Evolutionary conservation across 2,329 filamentous ascomycete species (phyloP), one percentile per base, ranked within the genome.

Genomic region (Neopestalotiopsis rosae): DNA sequence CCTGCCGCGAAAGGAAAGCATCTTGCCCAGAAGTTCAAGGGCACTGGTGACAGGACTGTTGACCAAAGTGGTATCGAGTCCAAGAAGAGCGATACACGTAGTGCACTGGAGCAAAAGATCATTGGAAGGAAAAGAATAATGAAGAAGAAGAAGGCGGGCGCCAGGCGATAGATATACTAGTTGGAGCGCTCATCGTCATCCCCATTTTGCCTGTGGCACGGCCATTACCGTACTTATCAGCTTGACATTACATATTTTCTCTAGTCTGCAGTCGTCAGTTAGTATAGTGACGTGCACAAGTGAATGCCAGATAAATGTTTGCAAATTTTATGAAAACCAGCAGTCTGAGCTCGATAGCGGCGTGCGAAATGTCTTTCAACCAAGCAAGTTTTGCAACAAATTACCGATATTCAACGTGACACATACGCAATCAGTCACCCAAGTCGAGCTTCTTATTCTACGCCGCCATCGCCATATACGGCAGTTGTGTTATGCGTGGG

Each of bases 71-170:
- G 34, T n/a, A 10, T 14, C 5, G 72, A 72, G 14, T 74, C 74
- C n/a, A 74, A 73, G 13, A 69, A 71, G 34, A 67, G 32, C 34
- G 68, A 70, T n/a, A 72, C 75, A 3, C 81, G 81, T 71, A 74
- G 83, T 64, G 79, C 78, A 2, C 79, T 88, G 76, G 81, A 88
- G 76, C 93, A 94, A 76, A 91, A 90, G 76, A 93, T 98, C 76
- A 97, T 97, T 79, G 91, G 90, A 63, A 91, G 93, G 80, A 98
- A 97, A 85, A 87, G 94, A 71, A 89, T 92, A 83, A 88, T 92
- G 85, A 89, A 94, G 69, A 92, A 92, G 80, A 92, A 91, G 82
- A 90, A 89, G 83, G 81, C 82, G 5, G 74, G 24, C 34, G 42
- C 40, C 10, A 52, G 65, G 79, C 17, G 72, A 75, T 12, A 80